phyloP scores from a whole-genome alignment of 139 green algal species.

The Diplosphaera chodatii region DNA sequence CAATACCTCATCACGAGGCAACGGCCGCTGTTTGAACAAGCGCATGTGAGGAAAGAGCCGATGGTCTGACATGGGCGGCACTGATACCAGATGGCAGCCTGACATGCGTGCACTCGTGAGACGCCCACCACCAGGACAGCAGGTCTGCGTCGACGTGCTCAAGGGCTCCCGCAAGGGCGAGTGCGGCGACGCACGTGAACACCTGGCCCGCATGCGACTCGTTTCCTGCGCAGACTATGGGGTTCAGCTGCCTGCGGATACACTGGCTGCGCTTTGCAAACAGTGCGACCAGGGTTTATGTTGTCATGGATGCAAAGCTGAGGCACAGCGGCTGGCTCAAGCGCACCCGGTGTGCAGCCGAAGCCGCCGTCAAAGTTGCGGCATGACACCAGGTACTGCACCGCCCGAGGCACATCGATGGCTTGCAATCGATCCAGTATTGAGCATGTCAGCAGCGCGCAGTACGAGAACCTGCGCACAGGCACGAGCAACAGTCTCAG shows the following conservation, averaged over 20 bases:
- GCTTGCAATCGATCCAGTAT: conserved; percentile 48
- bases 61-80: too few species aligned
- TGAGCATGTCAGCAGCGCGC: conserved; percentile 68
- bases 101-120: not conserved
- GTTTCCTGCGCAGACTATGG: conserved; percentile 38
- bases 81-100: too few species aligned
- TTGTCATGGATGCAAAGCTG: too few species aligned
- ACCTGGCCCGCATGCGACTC: conserved; percentile 80
- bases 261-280: too few species aligned
- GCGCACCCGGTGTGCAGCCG: conserved; percentile 66
- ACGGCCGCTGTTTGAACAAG: too few species aligned
- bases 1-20: too few species aligned
- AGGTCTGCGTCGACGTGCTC: conserved; percentile 80
- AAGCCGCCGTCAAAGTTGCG: conserved; percentile 98
- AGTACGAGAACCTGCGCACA: conserved; percentile 83
- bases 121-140: conserved; percentile 86
- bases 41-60: too few species aligned
- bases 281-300: too few species aligned
- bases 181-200: conserved; percentile 89
- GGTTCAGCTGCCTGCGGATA: too few species aligned
- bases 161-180: conserved; percentile 71
- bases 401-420: conserved; percentile 68
- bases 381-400: conserved; percentile 74
- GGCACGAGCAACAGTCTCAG: too few species aligned
- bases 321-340: too few species aligned